A percentile compares a stretch with the other conserved stretches of the same genome.
Evolutionary conservation across 192 early-diverging fungal genomes (phyloP).

Genomic region (Coemansia furcata): DNA sequence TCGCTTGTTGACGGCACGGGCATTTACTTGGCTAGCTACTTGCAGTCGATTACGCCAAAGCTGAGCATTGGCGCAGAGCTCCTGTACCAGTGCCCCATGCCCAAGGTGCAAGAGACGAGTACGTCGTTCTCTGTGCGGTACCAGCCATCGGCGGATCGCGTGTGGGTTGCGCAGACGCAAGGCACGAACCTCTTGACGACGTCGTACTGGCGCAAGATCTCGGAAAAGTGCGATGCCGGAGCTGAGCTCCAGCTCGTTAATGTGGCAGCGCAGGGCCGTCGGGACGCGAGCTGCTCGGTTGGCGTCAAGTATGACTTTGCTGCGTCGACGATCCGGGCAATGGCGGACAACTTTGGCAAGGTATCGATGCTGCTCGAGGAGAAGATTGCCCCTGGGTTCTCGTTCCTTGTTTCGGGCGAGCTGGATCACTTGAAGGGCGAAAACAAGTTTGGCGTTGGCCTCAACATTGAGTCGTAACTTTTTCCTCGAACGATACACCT

Average conservation of each 20-base stretch:
- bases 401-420: conserved; percentile 87
- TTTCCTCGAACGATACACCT: neutral
- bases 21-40: conserved; percentile 80
- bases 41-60: conserved; percentile 85
- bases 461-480: conserved; percentile 79
- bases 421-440: conserved; percentile 93
- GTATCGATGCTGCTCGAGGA: conserved; percentile 90
- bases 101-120: conserved; percentile 75
- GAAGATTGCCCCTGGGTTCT: conserved; percentile 90
- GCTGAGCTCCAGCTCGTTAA: conserved; percentile 80
- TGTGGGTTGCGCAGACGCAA: conserved; percentile 68
- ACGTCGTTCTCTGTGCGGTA: conserved; percentile 73
- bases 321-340: conserved; percentile 86
- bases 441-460: conserved; percentile 82
- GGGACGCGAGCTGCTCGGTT: conserved; percentile 91
- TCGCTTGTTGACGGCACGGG: conserved; percentile 89
- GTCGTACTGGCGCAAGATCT: conserved; percentile 87
- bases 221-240: conserved; percentile 91
- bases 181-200: conserved; percentile 69
- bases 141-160: conserved; percentile 62
- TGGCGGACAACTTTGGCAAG: conserved; percentile 86
- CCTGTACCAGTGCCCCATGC: conserved; percentile 77
- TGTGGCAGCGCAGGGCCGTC: conserved; percentile 62
- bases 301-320: conserved; percentile 98
- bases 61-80: conserved; percentile 85